Base-by-base conservation (phyloP, 768 basidiomycete species). In the Tylopilus sp. region DNA sequence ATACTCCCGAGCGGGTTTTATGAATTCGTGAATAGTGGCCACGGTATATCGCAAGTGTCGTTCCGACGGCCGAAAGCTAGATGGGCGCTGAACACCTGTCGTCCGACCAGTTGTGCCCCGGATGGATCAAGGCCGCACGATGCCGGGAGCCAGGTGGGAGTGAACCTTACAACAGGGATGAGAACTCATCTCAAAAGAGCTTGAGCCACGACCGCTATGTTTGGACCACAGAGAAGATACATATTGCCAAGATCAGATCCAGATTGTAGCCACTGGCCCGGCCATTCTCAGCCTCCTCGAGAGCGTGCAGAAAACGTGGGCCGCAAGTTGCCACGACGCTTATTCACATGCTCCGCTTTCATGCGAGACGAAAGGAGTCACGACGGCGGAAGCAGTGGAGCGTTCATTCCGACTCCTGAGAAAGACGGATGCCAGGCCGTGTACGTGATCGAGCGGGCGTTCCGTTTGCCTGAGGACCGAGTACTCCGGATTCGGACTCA, bases 401-500 rank as follows among this genome's bases (percentile, higher is more conserved):
- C 33, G 60, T 62, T 46, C 48, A 63, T 56, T 55, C 61, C 30
- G 42, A 26, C 25, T 13, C 34, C 40, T 53, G 51, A 43, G 59
- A 62, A 56, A 43, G 22, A 40, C 31, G 46, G 16, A 21, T 19
- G 30, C 24, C 24, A 24, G 45, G 48, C 30, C 7, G 31, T 36
- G 51, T 59, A 29, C 22, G 45, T 49, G 56, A 48, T 48, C 29
- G 34, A n/a, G 16, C 21, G 33, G 43, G 48, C 30, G 37, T 28
- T 17, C 25, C 24, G 53, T 48, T 45, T 6, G 14, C 8, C 47
- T 25, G 49, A 33, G 49, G 13, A 22, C 33, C 22, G 14, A 21
- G 24, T 24, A 29, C n/a, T 6, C 9, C 13, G 26, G 41, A 29
- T 36, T 55, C 12, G 46, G 48, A 48, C 10, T 31, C 19, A 59